Evolutionary conservation across 202 grass and related monocot species (phyloP), one percentile per base, ranked within the genome.

Genomic region (Bolboschoenoplectus hybrid): DNA sequence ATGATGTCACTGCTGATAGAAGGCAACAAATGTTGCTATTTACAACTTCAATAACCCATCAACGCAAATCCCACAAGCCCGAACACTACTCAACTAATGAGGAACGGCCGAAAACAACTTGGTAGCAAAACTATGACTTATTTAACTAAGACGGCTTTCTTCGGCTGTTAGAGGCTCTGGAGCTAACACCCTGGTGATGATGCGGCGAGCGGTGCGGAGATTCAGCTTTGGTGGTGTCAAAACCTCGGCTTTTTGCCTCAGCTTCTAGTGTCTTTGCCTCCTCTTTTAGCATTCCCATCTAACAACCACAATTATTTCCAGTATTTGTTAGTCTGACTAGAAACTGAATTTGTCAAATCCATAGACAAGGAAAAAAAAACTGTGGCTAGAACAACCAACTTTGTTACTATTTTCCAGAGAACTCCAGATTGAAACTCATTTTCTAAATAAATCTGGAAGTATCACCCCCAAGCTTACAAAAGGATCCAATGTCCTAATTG

Each of bases 201-300:
- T 70, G 88, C 71, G 90, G 81, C 61, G 46, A 39, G 40, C 52
- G 90, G 40, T 86, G 92, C 67, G 93, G 85, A 76, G 90, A 91
- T 56, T 84, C 86, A 1, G 52, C 85, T 84, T 83, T 84, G 47
- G 74, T 83, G 9, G 60, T 6, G 32, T 78, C 74, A 6, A 82
- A 53, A 50, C 58, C 75, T 70, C 17, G n/a, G 20, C 85, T 84
- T 56, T 53, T 86, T 10, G 69, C 66, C 87, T 92, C 97, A 0
- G 74, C 74, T 52, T 99, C 93, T 4, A 99, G 88, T 39, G 86
- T 55, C 88, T 92, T 90, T 71, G 87, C 88, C 74, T 99, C 96
- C 57, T 94, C 92, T 86, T 88, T 64, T 68, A 99, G 83, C 87
- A 82, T 84, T 63, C 80, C 79, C 72, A 99, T 85, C 97, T 99